Evolutionary conservation across 148 eudicot genomes (phyloP).

Genomic region (Salicornia ramosissima): DNA sequence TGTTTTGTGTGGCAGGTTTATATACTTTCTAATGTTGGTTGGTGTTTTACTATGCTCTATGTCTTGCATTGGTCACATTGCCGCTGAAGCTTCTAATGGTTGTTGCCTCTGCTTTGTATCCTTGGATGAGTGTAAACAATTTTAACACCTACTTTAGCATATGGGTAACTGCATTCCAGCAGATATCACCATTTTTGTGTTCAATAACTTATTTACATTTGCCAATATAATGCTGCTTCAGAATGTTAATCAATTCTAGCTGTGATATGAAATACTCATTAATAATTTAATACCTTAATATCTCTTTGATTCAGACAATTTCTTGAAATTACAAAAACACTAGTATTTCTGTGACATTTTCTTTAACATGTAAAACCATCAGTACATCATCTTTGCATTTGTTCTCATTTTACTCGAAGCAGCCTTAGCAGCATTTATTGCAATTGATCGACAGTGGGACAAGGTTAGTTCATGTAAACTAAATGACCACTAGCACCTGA

Average conservation of each 20-base stretch:
- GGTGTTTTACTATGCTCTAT: conserved; percentile 54
- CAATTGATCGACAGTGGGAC: conserved; percentile 61
- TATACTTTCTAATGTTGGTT: conserved; percentile 56
- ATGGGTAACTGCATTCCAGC: neutral
- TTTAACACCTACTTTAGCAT: conserved; percentile 4
- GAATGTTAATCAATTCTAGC: neutral
- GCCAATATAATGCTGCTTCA: neutral
- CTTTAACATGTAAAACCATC: conserved; percentile 35
- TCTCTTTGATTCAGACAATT: no score
- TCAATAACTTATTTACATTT: no score
- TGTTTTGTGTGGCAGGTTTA: conserved; percentile 57
- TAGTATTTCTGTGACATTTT: conserved; percentile 10
- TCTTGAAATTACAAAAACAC: neutral
- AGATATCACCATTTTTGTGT: no score
- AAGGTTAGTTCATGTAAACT: conserved; percentile 36
- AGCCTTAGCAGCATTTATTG: conserved; percentile 56
- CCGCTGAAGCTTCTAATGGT: conserved; percentile 71
- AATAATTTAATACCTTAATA: neutral
- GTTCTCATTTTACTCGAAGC: conserved; percentile 53
- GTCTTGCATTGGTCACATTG: conserved; percentile 73
- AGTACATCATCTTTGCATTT: conserved; percentile 52
- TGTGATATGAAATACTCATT: neutral
- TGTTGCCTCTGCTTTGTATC: conserved; percentile 87
- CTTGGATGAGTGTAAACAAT: conserved; percentile 20
- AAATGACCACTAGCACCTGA: neutral